Percentiles rank a stretch among this genome's conserved stretches.
Evolutionary conservation across 148 eudicot species (phyloP).

Genomic region (Vaccinium vitisidaea): DNA sequence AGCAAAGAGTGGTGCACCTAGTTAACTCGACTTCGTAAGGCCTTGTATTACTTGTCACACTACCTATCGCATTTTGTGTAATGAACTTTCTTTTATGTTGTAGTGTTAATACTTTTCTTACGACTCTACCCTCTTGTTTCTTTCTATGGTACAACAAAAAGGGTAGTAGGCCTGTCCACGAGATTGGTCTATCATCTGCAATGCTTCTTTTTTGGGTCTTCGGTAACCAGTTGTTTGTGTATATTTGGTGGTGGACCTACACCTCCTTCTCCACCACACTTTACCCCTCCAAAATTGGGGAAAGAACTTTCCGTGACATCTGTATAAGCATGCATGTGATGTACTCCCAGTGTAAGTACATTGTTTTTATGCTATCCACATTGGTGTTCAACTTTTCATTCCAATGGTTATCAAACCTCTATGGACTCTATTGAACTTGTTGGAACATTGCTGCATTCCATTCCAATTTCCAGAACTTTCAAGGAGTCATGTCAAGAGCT

Average conservation of each 20-base stretch:
- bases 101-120: neutral
- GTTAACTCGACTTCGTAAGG: conserved; percentile 98
- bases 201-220: neutral
- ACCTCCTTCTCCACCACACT: neutral
- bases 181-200: conserved; percentile 2
- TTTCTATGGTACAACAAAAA: neutral
- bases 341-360: neutral
- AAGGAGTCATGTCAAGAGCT: neutral
- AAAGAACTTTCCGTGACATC: neutral
- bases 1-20: conserved; percentile 93
- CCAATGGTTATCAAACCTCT: neutral
- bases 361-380: neutral
- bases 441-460: neutral
- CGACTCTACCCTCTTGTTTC: neutral
- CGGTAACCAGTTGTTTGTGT: neutral
- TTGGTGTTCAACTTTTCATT: neutral
- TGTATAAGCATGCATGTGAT: neutral
- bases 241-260: neutral
- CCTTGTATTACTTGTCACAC: conserved; percentile 24
- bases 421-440: neutral
- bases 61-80: neutral
- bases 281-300: neutral
- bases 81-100: neutral
- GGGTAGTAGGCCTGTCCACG: neutral
- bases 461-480: neutral